These are phyloP conservation scores for Chytriomyces confervae DNA, from an alignment of 192 early-diverging fungal species.

Conservation along the genomic window DNA sequence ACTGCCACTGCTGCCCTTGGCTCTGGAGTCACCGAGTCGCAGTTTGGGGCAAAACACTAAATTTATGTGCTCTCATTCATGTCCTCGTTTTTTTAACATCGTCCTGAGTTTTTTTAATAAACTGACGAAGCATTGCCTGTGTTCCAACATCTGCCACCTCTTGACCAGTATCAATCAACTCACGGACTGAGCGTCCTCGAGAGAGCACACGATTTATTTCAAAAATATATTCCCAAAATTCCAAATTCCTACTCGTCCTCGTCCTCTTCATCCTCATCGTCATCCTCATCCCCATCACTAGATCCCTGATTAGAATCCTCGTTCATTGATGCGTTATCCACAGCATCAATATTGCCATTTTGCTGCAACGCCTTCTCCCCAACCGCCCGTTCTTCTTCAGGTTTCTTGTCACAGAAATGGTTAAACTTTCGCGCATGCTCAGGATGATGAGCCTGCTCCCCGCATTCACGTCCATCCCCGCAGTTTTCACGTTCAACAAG, in stretches of 20 bases:
- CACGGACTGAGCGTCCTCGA: too few relatives aligned
- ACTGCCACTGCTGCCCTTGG: slow-evolving; percentile 96
- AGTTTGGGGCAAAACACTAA: slow-evolving; percentile 47
- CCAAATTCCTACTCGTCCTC: not conserved
- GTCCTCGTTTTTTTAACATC: not conserved
- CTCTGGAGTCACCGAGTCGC: slow-evolving; percentile 66
- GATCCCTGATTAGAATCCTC: not conserved
- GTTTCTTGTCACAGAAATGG: slow-evolving; percentile 33
- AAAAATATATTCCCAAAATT: too few relatives aligned
- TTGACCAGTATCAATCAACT: not conserved
- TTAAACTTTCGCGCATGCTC: slow-evolving; percentile 30
- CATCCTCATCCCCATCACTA: not conserved
- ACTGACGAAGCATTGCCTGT: not conserved
- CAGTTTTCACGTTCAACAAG: slow-evolving; percentile 35
- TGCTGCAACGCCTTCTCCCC: too few relatives aligned
- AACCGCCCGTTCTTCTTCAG: too few relatives aligned
- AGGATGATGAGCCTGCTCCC: not conserved
- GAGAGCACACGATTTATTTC: too few relatives aligned
- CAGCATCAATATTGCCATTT: too few relatives aligned
- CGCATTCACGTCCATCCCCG: slow-evolving; percentile 37
- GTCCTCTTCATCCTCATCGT: not conserved
- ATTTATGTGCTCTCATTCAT: not conserved
- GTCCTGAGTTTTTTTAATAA: not conserved
- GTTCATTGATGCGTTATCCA: not conserved
- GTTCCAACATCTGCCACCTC: not conserved